Conservation (phyloP, 2,329 filamentous ascomycete genomes). For the Trichoderma citrinoviride region DNA sequence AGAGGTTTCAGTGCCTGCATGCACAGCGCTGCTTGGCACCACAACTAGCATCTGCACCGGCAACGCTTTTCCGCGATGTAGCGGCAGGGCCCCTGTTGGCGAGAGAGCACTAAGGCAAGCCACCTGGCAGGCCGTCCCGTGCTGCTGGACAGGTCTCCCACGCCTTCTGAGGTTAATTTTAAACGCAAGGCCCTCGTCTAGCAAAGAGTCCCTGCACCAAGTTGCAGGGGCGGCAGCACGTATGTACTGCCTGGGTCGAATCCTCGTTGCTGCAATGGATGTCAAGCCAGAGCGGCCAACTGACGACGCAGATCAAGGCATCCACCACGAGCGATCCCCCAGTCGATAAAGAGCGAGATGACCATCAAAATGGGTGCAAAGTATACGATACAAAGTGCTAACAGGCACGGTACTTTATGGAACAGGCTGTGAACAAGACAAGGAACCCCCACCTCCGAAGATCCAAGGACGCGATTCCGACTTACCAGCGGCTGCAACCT, state of each 20-base stretch:
- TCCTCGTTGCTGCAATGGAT: background rate
- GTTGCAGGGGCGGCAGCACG: background rate
- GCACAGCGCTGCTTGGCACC: background rate
- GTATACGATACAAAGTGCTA: background rate
- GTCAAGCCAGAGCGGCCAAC: background rate
- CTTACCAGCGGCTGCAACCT: too few species aligned
- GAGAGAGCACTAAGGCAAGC: constrained; percentile 18
- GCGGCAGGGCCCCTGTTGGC: background rate
- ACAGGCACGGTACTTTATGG: background rate
- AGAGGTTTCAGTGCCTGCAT: background rate
- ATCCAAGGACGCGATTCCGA: too few species aligned
- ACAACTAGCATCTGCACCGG: background rate
- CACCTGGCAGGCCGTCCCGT: constrained; percentile 17
- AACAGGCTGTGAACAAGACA: too few species aligned
- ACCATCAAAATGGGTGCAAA: background rate
- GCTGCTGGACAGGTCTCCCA: constrained; percentile 1
- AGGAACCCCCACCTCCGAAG: too few species aligned
- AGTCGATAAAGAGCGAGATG: background rate
- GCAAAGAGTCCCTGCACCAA: background rate
- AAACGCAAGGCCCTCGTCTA: background rate
- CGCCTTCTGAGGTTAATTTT: constrained; percentile 6
- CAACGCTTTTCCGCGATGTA: constrained; percentile 1
- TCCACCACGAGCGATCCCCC: background rate
- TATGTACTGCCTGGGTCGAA: background rate
- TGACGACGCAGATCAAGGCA: background rate